phyloP scores from a whole-genome alignment of 495 filamentous ascomycete genomes.

The Thozetella sp. region DNA sequence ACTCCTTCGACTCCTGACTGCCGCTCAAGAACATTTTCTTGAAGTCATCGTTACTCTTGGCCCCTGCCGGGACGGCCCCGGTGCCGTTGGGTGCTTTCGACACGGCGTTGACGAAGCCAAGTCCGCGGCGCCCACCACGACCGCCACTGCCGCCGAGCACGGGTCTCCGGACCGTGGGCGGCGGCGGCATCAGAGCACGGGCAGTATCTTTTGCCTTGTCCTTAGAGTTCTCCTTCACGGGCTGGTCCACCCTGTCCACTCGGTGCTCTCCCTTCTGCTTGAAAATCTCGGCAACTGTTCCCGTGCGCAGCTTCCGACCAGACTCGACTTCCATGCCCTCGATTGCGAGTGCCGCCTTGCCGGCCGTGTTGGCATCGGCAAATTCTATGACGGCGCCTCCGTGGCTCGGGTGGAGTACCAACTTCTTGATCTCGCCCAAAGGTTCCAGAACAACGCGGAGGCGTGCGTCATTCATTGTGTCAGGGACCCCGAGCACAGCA shows the following conservation, averaged over 20 bases:
- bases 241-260: conserved; percentile 49
- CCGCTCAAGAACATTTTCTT: conserved; percentile 67
- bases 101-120: conserved; percentile 40
- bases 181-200: conserved; percentile 47
- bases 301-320: conserved; percentile 68
- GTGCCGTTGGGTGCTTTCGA: conserved; percentile 32
- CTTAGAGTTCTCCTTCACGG: conserved; percentile 30
- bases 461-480: conserved; percentile 72
- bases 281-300: conserved; percentile 70
- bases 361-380: conserved; percentile 65
- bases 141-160: conserved; percentile 54
- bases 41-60: conserved; percentile 88
- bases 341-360: conserved; percentile 73
- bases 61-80: conserved; percentile 6
- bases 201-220: conserved; percentile 40
- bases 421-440: conserved; percentile 65
- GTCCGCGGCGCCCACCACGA: conserved; percentile 46
- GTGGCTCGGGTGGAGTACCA: conserved; percentile 72
- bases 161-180: conserved; percentile 59
- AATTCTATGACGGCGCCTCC: conserved; percentile 90
- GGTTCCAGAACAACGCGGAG: conserved; percentile 65
- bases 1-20: not conserved
- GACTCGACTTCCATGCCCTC: conserved; percentile 69
- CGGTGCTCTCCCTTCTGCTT: conserved; percentile 55
- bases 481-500: conserved; percentile 66